Percentiles rank a stretch among this genome's conserved stretches.
Conservation (phyloP, 805 yeast genomes). For the Citeromyces nyonsensis region DNA sequence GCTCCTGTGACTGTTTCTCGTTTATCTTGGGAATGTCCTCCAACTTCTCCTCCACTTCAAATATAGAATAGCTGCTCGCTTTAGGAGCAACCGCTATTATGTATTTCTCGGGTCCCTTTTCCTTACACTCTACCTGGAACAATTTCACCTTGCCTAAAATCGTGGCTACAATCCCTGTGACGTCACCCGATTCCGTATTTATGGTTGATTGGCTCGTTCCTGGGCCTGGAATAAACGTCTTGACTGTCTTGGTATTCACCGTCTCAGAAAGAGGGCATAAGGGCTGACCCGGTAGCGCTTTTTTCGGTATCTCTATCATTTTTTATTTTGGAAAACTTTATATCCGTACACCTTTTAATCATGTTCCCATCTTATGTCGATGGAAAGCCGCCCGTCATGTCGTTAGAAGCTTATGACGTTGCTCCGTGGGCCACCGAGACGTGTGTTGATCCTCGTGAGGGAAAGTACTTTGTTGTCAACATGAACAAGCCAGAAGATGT, state of each 20-base stretch:
- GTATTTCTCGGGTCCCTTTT: conserved; percentile 10
- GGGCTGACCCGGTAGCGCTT: conserved; percentile 72
- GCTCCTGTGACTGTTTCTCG: no score
- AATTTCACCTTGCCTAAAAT: conserved; percentile 41
- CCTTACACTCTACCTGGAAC: conserved; percentile 6
- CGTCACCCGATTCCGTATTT: conserved; percentile 20
- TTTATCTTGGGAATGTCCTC: no score
- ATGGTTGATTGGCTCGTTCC: conserved; percentile 41
- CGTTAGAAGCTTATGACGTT: conserved; percentile 28
- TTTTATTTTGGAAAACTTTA: neutral
- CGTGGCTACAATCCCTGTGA: conserved; percentile 35
- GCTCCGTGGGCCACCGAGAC: conserved; percentile 36
- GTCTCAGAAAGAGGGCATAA: conserved; percentile 39
- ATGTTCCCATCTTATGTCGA: conserved; percentile 24
- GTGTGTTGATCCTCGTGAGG: conserved; percentile 22
- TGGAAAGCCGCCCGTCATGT: conserved; percentile 29
- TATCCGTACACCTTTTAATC: conserved; percentile 3
- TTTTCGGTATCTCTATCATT: conserved; percentile 18
- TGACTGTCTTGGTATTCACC: conserved; percentile 14
- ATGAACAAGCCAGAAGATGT: conserved; percentile 24
- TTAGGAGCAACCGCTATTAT: conserved; percentile 17
- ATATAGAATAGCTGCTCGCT: conserved; percentile 12
- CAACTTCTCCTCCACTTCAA: conserved; percentile 8
- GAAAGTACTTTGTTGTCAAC: conserved; percentile 21
- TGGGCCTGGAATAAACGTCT: conserved; percentile 41